These are phyloP conservation scores for Rhodotorula taiwanensis DNA, from an alignment of 768 basidiomycete genomes.

Conservation along the genomic window DNA sequence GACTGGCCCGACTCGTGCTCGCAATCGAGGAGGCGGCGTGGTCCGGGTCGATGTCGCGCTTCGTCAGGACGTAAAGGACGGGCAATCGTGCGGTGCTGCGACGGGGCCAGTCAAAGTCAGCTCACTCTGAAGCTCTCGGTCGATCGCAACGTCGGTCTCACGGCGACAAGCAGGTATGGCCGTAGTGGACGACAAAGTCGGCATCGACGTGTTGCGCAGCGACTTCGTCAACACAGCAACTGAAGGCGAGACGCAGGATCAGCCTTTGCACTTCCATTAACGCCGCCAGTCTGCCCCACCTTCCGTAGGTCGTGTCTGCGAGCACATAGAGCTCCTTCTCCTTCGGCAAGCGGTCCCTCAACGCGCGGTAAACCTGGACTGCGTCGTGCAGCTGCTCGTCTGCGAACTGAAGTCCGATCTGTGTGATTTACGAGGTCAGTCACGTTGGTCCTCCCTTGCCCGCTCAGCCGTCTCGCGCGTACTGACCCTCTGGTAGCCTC, in stretches of 20 bases:
- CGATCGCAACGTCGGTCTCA: constrained; percentile 53
- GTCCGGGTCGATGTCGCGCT: constrained; percentile 57
- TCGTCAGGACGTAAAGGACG: constrained; percentile 84
- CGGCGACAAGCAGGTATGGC: constrained; percentile 92
- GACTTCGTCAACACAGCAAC: constrained; percentile 95
- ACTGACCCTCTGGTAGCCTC: constrained; percentile 65
- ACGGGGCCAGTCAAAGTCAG: not conserved
- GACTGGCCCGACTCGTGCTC: constrained; percentile 11
- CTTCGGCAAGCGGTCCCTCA: constrained; percentile 53
- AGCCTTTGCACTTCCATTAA: not conserved
- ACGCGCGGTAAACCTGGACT: constrained; percentile 66
- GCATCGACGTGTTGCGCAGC: constrained; percentile 90
- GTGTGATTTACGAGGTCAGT: constrained; percentile 1
- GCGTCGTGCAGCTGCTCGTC: constrained; percentile 83
- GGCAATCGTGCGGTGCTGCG: constrained; percentile 78
- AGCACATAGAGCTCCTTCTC: constrained; percentile 69
- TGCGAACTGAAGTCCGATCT: constrained; percentile 91
- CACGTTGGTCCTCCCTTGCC: not conserved
- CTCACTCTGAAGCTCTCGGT: no score
- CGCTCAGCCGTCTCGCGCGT: not conserved
- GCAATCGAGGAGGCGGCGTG: constrained; percentile 40
- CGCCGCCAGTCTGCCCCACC: constrained; percentile 50
- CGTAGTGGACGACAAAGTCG: constrained; percentile 87
- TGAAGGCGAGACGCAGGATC: constrained; percentile 42
- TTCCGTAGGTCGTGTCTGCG: constrained; percentile 98